A percentile compares a stretch with the other conserved stretches of the same genome.
Conservation (phyloP, 2,329 filamentous ascomycete genomes). For the Chaetomiaceae sp. region DNA sequence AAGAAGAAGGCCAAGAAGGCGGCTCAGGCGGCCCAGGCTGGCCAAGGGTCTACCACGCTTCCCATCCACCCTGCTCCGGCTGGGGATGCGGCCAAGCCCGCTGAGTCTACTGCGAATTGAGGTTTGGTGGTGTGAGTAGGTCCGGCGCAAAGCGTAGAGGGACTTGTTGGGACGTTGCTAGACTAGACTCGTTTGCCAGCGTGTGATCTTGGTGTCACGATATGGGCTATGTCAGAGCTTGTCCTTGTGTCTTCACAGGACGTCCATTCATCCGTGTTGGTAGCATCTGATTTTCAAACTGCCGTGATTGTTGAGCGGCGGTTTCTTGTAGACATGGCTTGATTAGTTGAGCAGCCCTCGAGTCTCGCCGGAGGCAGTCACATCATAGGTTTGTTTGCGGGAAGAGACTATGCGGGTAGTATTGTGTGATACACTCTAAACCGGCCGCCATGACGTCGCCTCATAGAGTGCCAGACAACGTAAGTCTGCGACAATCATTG, state of each 20-base stretch:
- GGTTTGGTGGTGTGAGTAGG: background rate
- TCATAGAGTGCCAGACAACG: too few relatives aligned
- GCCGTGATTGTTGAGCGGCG: too few relatives aligned
- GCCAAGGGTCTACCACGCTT: conserved; percentile 21
- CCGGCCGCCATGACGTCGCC: background rate
- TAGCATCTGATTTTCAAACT: too few relatives aligned
- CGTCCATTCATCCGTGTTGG: too few relatives aligned
- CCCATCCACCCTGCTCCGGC: conserved; percentile 9
- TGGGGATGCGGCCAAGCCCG: background rate
- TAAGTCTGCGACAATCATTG: too few relatives aligned
- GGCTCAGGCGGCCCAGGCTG: conserved; percentile 25
- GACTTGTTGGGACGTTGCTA: conserved; percentile 5
- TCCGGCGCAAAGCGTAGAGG: background rate
- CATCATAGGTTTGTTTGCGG: too few relatives aligned
- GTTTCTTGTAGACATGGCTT: too few relatives aligned
- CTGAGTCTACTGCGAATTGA: background rate
- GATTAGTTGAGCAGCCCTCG: too few relatives aligned
- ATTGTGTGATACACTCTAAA: background rate
- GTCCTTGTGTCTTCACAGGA: too few relatives aligned
- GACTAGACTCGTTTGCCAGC: conserved; percentile 9
- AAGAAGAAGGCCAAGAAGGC: conserved; percentile 36
- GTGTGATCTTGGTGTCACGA: conserved; percentile 1
- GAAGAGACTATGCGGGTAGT: too few relatives aligned
- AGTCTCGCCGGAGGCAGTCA: too few relatives aligned
- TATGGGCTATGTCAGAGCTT: too few relatives aligned